Conservation (phyloP, 2,329 filamentous ascomycete genomes). For the Aspergillus floridensis region DNA sequence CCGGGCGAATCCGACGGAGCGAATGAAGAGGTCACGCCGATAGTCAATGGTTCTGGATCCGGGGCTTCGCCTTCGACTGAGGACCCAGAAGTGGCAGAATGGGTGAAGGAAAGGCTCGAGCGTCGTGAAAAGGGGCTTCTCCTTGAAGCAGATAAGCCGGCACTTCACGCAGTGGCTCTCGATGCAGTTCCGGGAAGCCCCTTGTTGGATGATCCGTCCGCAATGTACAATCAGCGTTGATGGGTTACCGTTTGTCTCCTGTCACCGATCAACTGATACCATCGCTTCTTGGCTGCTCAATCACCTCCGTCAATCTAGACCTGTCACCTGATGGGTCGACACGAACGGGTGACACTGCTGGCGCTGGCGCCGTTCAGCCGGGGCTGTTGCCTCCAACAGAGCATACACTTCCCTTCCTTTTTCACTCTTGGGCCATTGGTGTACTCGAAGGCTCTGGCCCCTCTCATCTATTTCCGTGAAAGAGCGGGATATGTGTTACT, state of each 20-base stretch:
- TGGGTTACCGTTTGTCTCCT: background rate
- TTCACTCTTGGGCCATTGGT: conserved; percentile 7
- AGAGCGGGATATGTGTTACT: background rate
- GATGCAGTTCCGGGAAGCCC: conserved; percentile 60
- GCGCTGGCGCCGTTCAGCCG: conserved; percentile 14
- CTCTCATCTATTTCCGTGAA: background rate
- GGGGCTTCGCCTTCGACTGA: conserved; percentile 50
- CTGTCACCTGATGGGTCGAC: background rate
- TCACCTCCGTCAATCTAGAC: background rate
- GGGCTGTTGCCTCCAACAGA: background rate
- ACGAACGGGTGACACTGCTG: conserved; percentile 3
- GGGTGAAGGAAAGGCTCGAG: conserved; percentile 73
- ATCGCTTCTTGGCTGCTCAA: background rate
- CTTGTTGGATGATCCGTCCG: conserved; percentile 28
- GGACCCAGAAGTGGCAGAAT: conserved; percentile 80
- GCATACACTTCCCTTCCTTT: background rate
- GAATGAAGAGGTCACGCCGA: conserved; percentile 38
- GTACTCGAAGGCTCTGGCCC: background rate
- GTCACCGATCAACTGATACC: background rate
- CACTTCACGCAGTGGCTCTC: conserved; percentile 81
- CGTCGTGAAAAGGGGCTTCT: conserved; percentile 60
- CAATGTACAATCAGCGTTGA: conserved; percentile 6
- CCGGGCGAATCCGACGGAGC: conserved; percentile 63
- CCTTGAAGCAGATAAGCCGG: conserved; percentile 64
- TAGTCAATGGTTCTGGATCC: conserved; percentile 27